phyloP scores from a whole-genome alignment of 306 rosid genomes.

The Malus fusca region DNA sequence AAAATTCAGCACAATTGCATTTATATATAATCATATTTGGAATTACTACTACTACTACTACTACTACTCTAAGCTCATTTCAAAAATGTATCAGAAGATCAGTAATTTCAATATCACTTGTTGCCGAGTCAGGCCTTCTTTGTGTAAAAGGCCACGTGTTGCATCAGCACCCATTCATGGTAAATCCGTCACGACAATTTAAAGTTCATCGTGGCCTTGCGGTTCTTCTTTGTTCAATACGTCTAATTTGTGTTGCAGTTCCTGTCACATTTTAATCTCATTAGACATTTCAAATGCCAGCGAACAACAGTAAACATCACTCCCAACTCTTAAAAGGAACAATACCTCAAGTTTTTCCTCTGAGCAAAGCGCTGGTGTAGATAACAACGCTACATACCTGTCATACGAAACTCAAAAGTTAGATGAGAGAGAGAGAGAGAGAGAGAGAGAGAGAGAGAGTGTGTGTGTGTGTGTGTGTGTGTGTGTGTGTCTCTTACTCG shows the following conservation, averaged over 20 bases:
- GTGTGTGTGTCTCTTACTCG: constrained; percentile 51
- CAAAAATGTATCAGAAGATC: constrained; percentile 10
- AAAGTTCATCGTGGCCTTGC: constrained; percentile 70
- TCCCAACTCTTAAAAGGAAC: neutral
- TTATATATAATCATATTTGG: neutral
- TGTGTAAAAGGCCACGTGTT: constrained; percentile 5
- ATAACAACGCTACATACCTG: constrained; percentile 81
- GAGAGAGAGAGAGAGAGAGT: neutral
- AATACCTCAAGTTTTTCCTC: constrained; percentile 85
- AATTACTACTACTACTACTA: neutral
- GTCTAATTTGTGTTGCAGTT: constrained; percentile 72
- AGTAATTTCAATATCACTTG: neutral
- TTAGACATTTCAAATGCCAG: constrained; percentile 9
- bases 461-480: no score
- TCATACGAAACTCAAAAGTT: constrained; percentile 10
- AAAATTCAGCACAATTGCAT: neutral
- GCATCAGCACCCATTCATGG: neutral
- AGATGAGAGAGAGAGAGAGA: constrained; percentile 8
- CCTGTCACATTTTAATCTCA: constrained; percentile 42
- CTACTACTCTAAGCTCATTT: neutral
- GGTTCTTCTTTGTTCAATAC: constrained; percentile 61
- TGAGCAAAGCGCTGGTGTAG: constrained; percentile 72
- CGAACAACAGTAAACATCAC: neutral
- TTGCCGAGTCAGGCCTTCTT: constrained; percentile 1
- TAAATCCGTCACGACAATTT: constrained; percentile 12